Base-by-base conservation (phyloP, 164 flowering plant genomes). In the Piper longum region DNA sequence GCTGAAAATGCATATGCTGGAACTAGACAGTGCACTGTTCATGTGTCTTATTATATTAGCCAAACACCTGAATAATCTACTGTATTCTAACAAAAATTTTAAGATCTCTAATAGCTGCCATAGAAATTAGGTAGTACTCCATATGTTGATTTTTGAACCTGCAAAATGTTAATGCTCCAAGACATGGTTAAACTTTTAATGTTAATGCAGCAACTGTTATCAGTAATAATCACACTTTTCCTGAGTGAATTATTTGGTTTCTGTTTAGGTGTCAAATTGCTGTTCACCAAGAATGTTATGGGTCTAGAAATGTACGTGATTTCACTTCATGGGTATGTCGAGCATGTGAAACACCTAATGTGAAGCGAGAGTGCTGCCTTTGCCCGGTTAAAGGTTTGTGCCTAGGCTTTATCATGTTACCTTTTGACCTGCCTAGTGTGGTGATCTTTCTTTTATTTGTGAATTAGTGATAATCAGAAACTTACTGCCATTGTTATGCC, bases 231-330 rank as follows among this genome's bases (percentile, higher is more conserved):
- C 14, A 3, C 12, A 48, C 52, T 5, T 48, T 14, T 48, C 12
- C 52, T 8, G 9, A 48, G 3, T 60, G 13, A 60, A 6, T 40
- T 13, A n/a, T 16, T 59, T 14, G 5, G 40, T 5, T 48, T 48
- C 59, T 56, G 59, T 56, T 52, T 78, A 93, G 99, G 74, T 95
- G 99, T 76, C 98, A 91, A 78, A 89, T 95, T 64, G 99, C 99
- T 48, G 98, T 95, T 57, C 98, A 95, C 75, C 96, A 95, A 79
- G 99, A 95, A 79, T 95, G 99, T 75, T 95, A 95, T 79, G 99
- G 98, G 54, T 91, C 85, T 57, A 81, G 83, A 77, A 78, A 80
- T 65, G 76, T 82, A 66, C 79, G 67, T 16, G 96, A 95, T 79
- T 84, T 91, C 61, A 89, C 97, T 64, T 87, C 96, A 26, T 95